Evolutionary conservation across 2,329 filamentous ascomycete species (phyloP).

Genomic region (Thelonectria olida): DNA sequence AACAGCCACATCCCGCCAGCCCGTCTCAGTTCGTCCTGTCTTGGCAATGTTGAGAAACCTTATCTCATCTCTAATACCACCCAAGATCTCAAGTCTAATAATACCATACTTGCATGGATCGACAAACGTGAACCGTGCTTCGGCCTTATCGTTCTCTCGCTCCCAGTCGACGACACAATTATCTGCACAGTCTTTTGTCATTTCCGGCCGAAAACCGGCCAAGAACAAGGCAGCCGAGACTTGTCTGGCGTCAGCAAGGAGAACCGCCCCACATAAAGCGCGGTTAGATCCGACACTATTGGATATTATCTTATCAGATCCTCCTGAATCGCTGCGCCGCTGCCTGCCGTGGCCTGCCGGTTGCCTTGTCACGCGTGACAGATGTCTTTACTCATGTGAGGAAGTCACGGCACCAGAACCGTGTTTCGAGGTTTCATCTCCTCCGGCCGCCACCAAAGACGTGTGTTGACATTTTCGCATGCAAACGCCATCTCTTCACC

Average conservation of each 20-base stretch:
- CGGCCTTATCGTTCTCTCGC: background rate
- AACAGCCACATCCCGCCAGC: too few species aligned
- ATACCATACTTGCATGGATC: background rate
- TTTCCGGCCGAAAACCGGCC: constrained; percentile 1
- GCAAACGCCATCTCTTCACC: background rate
- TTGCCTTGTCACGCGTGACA: background rate
- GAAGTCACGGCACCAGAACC: constrained; percentile 1
- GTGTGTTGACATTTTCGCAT: too few species aligned
- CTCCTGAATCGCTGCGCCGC: constrained; percentile 15
- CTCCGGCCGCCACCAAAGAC: background rate
- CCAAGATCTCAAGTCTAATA: too few species aligned
- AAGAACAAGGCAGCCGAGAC: constrained; percentile 1
- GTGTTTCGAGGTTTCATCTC: constrained; percentile 1
- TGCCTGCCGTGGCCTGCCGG: background rate
- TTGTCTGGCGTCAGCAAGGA: constrained; percentile 4
- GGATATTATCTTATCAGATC: constrained; percentile 40
- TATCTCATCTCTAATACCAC: too few species aligned
- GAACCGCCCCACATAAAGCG: constrained; percentile 6
- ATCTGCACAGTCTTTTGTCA: background rate
- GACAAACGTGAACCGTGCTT: background rate
- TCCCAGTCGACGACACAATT: background rate
- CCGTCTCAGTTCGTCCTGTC: background rate
- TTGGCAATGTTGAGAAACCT: background rate
- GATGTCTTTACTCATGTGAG: constrained; percentile 1
- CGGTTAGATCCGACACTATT: constrained; percentile 39